These are phyloP conservation scores for Lasiodiplodia citricola DNA, from an alignment of 2,329 filamentous ascomycete species.

Conservation along the genomic window DNA sequence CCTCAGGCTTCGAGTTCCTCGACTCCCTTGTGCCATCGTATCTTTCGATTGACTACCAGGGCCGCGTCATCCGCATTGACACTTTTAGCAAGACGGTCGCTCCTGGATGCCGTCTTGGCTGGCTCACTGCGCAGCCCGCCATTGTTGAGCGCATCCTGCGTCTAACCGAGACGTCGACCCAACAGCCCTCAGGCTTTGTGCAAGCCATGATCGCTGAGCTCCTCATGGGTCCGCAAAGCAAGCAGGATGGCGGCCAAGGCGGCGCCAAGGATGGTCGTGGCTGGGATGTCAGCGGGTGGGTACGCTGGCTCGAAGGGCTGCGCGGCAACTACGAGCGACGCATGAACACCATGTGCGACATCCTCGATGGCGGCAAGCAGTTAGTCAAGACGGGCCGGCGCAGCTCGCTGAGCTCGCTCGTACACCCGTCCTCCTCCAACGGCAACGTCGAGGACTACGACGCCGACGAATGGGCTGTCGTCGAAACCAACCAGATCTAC, in stretches of 20 bases:
- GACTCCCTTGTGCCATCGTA: constrained; percentile 85
- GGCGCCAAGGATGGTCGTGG: constrained; percentile 60
- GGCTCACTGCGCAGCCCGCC: constrained; percentile 83
- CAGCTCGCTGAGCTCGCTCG: constrained; percentile 35
- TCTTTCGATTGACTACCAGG: constrained; percentile 79
- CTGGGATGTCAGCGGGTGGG: constrained; percentile 86
- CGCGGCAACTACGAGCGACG: constrained; percentile 83
- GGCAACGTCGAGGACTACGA: constrained; percentile 29
- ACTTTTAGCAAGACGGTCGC: constrained; percentile 95
- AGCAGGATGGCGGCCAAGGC: constrained; percentile 52
- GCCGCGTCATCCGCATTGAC: constrained; percentile 86
- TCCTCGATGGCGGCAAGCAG: constrained; percentile 71
- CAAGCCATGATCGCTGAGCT: constrained; percentile 81
- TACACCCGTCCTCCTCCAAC: constrained; percentile 37
- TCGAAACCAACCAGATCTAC: constrained; percentile 75
- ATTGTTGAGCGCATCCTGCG: constrained; percentile 75
- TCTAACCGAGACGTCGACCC: constrained; percentile 77
- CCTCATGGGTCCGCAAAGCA: constrained; percentile 71
- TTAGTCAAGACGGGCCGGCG: constrained; percentile 66
- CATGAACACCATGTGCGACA: constrained; percentile 78
- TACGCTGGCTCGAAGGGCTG: constrained; percentile 87
- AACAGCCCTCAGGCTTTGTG: constrained; percentile 88
- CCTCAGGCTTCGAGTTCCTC: constrained; percentile 74
- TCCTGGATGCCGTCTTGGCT: constrained; percentile 86
- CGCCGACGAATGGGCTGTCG: constrained; percentile 70